Evolutionary conservation across 306 rosid species (phyloP).

Genomic region (Cajanus cajan): DNA sequence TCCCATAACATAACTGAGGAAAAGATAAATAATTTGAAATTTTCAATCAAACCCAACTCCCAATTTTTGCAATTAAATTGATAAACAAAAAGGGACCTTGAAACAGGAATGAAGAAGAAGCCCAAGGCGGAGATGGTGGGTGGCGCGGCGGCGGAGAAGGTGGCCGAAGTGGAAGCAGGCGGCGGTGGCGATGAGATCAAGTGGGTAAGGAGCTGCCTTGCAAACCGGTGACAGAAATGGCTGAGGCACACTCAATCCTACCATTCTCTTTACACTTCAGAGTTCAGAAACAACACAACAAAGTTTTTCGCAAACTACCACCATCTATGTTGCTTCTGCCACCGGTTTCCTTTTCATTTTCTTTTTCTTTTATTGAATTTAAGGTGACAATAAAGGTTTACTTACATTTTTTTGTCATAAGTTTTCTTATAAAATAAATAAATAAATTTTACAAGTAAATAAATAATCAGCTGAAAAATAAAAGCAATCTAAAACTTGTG

Average conservation of each 20-base stretch:
- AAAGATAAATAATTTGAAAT: not conserved
- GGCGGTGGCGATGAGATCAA: conserved; percentile 55
- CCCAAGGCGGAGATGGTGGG: conserved; percentile 37
- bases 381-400: not conserved
- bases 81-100: conserved; percentile 44
- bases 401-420: not conserved
- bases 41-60: not conserved
- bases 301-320: not conserved
- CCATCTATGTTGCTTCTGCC: not conserved
- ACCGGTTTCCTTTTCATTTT: not conserved
- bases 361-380: not conserved
- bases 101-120: conserved; percentile 49
- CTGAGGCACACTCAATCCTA: conserved; percentile 30
- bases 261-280: conserved; percentile 25
- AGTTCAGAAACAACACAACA: not conserved
- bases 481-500: not conserved
- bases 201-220: conserved; percentile 34
- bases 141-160: conserved; percentile 45
- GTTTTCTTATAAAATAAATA: not conserved
- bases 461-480: not conserved
- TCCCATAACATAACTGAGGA: not conserved
- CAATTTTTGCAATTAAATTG: not conserved
- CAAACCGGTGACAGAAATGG: conserved; percentile 43
- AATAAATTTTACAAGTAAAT: conserved; percentile 1
- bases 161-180: conserved; percentile 55